A percentile compares a stretch with the other conserved stretches of the same genome.
These are phyloP conservation scores for Coemansia sp. DNA, from an alignment of 192 early-diverging fungal species.

Conservation along the genomic window DNA sequence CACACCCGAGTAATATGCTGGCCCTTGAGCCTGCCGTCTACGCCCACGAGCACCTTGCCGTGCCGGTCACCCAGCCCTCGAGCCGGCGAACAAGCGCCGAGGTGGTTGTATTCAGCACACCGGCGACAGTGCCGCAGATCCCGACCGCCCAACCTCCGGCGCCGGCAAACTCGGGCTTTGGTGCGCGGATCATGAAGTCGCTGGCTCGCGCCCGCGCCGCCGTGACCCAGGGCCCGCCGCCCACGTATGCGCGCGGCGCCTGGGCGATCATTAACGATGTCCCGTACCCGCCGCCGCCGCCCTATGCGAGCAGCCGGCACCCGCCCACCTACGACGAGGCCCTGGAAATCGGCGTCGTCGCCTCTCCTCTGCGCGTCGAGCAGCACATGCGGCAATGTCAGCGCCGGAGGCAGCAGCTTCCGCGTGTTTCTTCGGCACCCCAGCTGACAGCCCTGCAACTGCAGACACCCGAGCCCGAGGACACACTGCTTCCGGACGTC, in stretches of 20 bases:
- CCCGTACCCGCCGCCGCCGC: conserved; percentile 43
- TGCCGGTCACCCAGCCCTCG: too few species aligned
- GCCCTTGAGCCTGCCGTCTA: too few species aligned
- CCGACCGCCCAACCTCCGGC: too few species aligned
- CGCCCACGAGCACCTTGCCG: too few species aligned
- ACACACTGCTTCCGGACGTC: background rate
- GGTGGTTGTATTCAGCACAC: too few species aligned
- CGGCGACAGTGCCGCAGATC: too few species aligned
- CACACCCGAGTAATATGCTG: too few species aligned
- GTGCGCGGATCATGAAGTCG: conserved; percentile 17
- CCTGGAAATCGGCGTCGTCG: conserved; percentile 41
- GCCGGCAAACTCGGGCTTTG: conserved; percentile 7
- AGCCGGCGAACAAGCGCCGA: too few species aligned
- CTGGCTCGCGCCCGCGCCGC: conserved; percentile 23
- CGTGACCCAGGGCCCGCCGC: conserved; percentile 15
- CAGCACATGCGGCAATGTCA: conserved; percentile 33
- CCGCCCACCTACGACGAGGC: conserved; percentile 43
- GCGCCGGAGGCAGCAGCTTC: background rate
- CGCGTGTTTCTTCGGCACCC: conserved; percentile 12
- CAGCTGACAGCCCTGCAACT: conserved; percentile 1
- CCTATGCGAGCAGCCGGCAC: conserved; percentile 38
- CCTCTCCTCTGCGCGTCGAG: conserved; percentile 40
- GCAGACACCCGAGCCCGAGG: background rate
- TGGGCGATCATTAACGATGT: conserved; percentile 48
- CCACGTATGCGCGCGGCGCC: conserved; percentile 30